phyloP scores from a whole-genome alignment of 2,329 filamentous ascomycete genomes.

The Beauveria caledonica region DNA sequence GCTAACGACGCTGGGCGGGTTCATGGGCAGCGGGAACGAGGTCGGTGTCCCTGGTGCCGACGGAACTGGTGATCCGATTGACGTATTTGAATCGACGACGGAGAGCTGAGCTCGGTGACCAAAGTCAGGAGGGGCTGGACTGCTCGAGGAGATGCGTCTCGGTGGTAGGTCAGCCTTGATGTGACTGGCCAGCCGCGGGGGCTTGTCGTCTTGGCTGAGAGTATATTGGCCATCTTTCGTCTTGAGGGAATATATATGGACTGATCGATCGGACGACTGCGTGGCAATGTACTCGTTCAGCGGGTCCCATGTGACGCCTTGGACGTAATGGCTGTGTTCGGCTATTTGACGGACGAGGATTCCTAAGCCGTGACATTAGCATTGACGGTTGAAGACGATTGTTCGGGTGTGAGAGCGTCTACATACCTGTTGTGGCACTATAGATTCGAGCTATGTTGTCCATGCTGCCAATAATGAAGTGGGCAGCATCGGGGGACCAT shows the following conservation, averaged over 20 bases:
- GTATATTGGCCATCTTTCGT: conserved; percentile 96
- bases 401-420: background rate
- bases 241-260: conserved; percentile 93
- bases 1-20: conserved; percentile 79
- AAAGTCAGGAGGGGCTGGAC: conserved; percentile 82
- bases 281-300: conserved; percentile 97
- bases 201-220: conserved; percentile 56
- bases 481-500: conserved; percentile 94
- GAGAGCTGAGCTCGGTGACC: conserved; percentile 57
- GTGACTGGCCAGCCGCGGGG: conserved; percentile 73
- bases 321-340: conserved; percentile 96
- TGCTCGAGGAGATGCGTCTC: conserved; percentile 81
- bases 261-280: conserved; percentile 94
- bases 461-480: conserved; percentile 99
- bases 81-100: conserved; percentile 40
- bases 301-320: conserved; percentile 97
- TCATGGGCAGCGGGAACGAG: conserved; percentile 86
- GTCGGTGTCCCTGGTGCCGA: conserved; percentile 93
- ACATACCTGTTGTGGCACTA: conserved; percentile 78
- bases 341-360: conserved; percentile 82
- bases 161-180: conserved; percentile 83
- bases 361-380: conserved; percentile 28
- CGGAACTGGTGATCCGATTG: conserved; percentile 72
- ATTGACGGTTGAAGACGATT: background rate
- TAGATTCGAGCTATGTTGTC: conserved; percentile 97